A percentile compares a stretch with the other conserved stretches of the same genome.
Evolutionary conservation across 805 yeast species (phyloP).

Genomic region (Spathaspora gorwiae): DNA sequence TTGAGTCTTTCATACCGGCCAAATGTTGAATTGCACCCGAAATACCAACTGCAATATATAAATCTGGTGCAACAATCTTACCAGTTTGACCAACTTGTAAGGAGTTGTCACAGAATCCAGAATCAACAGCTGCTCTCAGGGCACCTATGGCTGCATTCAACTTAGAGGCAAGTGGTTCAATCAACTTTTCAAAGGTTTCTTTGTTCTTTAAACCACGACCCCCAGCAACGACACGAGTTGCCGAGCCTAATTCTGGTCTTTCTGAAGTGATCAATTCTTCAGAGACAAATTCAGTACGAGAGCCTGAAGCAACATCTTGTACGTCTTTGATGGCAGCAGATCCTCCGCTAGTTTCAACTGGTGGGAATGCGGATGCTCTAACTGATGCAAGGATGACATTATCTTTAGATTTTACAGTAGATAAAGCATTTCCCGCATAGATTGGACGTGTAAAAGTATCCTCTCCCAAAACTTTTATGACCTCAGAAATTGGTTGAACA

Average conservation of each 20-base stretch:
- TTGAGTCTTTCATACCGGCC: constrained; percentile 98
- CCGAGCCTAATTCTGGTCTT: constrained; percentile 88
- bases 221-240: constrained; percentile 79
- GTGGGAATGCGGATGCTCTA: constrained; percentile 74
- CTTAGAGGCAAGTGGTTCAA: constrained; percentile 80
- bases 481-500: constrained; percentile 83
- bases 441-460: constrained; percentile 87
- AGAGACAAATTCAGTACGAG: constrained; percentile 60
- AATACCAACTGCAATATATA: constrained; percentile 89
- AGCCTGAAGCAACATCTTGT: constrained; percentile 29
- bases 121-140: constrained; percentile 95
- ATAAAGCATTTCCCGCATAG: constrained; percentile 90
- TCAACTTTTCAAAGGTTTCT: constrained; percentile 72
- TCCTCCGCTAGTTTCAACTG: constrained; percentile 27
- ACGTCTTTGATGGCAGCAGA: constrained; percentile 48
- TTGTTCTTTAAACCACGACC: constrained; percentile 92
- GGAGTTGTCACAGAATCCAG: constrained; percentile 93
- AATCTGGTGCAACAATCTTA: constrained; percentile 93
- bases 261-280: constrained; percentile 73
- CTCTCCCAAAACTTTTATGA: constrained; percentile 59
- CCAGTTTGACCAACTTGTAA: constrained; percentile 98
- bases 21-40: constrained; percentile 97
- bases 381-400: constrained; percentile 65
- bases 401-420: constrained; percentile 74
- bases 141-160: constrained; percentile 95